phyloP scores from a whole-genome alignment of 768 basidiomycete genomes.

The Termitomyces sp. region DNA sequence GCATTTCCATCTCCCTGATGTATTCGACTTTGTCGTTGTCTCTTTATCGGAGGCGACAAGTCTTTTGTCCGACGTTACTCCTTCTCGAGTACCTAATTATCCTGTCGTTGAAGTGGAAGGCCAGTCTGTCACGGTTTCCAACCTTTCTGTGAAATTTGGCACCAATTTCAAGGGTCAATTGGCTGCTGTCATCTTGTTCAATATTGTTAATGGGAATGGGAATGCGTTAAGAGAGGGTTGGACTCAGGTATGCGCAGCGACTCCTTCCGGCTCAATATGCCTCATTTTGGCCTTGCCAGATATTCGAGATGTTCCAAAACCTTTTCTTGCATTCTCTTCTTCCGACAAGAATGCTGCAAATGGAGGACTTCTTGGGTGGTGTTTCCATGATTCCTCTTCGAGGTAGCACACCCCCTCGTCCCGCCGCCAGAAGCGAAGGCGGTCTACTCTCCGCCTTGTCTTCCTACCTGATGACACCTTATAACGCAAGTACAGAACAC shows the following conservation, averaged over 20 bases:
- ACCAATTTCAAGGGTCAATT: conserved; percentile 94
- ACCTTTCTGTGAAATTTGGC: conserved; percentile 89
- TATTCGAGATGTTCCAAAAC: conserved; percentile 98
- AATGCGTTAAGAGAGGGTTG: conserved; percentile 93
- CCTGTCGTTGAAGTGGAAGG: conserved; percentile 88
- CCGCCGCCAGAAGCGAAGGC: conserved; percentile 69
- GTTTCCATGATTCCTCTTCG: conserved; percentile 88
- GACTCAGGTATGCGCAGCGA: conserved; percentile 60
- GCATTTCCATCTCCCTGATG: conserved; percentile 85
- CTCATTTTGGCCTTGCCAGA: conserved; percentile 37
- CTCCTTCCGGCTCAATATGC: background rate
- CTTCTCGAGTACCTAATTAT: conserved; percentile 72
- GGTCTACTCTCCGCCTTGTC: conserved; percentile 91
- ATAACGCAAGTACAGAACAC: conserved; percentile 67
- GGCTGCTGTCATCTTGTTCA: conserved; percentile 95
- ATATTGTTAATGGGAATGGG: conserved; percentile 95
- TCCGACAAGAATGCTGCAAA: conserved; percentile 86
- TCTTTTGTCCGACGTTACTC: conserved; percentile 69
- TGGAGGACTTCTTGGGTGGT: conserved; percentile 98
- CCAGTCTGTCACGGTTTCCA: conserved; percentile 85
- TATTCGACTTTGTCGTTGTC: conserved; percentile 94
- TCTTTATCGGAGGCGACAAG: conserved; percentile 91
- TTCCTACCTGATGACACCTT: conserved; percentile 95
- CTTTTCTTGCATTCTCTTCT: conserved; percentile 91
- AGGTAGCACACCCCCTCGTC: conserved; percentile 59